A percentile compares a stretch with the other conserved stretches of the same genome.
Evolutionary conservation across 768 basidiomycete species (phyloP).

Genomic region (Agrocybe pediades): DNA sequence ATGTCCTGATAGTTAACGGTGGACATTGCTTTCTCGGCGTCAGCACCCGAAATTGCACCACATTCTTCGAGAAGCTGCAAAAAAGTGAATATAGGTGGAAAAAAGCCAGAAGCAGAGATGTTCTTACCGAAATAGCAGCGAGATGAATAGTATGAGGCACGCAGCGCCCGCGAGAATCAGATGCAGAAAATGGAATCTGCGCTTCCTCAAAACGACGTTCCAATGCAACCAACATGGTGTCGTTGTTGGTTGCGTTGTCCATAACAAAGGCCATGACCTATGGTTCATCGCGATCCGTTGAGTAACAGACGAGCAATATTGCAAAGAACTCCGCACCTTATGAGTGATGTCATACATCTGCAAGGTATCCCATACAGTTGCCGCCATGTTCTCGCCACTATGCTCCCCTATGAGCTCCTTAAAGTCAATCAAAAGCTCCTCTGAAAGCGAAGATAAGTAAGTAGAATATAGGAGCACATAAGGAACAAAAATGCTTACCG

Average conservation of each 20-base stretch:
- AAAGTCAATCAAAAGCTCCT: conserved; percentile 38
- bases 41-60: background rate
- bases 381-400: conserved; percentile 35
- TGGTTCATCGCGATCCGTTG: too few relatives aligned
- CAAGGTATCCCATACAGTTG: conserved; percentile 29
- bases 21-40: too few relatives aligned
- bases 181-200: conserved; percentile 25
- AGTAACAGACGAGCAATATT: background rate
- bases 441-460: conserved; percentile 18
- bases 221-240: conserved; percentile 28
- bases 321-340: background rate
- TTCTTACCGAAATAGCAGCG: conserved; percentile 26
- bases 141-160: conserved; percentile 41
- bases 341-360: conserved; percentile 18
- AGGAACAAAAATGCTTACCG: conserved; percentile 9
- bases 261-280: conserved; percentile 33
- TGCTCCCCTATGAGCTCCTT: conserved; percentile 33
- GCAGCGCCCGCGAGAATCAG: conserved; percentile 28
- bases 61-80: background rate
- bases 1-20: too few relatives aligned
- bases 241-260: conserved; percentile 39
- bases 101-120: too few relatives aligned
- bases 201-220: conserved; percentile 7
- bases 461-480: background rate
- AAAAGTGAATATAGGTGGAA: too few relatives aligned